phyloP scores from a whole-genome alignment of 768 basidiomycete genomes.

The Tylopilus plumbeoviolaceoides region DNA sequence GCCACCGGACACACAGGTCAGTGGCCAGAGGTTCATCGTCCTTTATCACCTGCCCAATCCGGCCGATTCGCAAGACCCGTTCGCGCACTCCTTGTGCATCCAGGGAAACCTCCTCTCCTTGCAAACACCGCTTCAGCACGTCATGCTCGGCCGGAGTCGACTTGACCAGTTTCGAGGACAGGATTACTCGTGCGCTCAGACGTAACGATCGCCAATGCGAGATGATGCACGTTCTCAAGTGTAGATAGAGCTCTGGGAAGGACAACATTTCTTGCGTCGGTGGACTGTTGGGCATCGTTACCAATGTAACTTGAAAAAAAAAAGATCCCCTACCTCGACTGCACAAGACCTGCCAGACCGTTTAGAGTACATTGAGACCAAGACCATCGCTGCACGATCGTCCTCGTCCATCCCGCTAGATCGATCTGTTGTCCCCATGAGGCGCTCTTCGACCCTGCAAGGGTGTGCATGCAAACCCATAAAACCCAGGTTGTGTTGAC shows the following conservation, averaged over 20 bases:
- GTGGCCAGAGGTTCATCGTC: conserved; percentile 50
- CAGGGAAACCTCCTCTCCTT: conserved; percentile 76
- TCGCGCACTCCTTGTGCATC: conserved; percentile 75
- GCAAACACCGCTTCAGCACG: conserved; percentile 61
- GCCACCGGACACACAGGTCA: too few species aligned
- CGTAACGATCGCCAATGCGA: conserved; percentile 73
- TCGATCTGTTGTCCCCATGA: conserved; percentile 51
- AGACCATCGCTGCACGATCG: conserved; percentile 48
- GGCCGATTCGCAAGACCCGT: too few species aligned
- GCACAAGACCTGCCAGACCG: conserved; percentile 47
- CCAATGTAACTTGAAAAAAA: not conserved
- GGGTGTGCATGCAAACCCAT: conserved; percentile 51
- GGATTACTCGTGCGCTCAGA: conserved; percentile 57
- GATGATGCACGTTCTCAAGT: conserved; percentile 51
- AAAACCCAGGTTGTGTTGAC: conserved; percentile 52
- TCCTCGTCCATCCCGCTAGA: conserved; percentile 44
- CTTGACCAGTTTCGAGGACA: too few species aligned
- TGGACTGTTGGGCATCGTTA: conserved; percentile 9
- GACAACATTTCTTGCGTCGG: conserved; percentile 26
- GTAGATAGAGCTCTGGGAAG: conserved; percentile 49
- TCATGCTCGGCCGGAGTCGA: conserved; percentile 43
- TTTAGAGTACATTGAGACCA: conserved; percentile 54
- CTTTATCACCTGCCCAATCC: conserved; percentile 59
- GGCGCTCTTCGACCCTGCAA: conserved; percentile 35
- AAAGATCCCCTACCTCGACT: conserved; percentile 38